Base-by-base conservation (phyloP, 768 basidiomycete genomes). In the Boletus pseudo-olivaceus region DNA sequence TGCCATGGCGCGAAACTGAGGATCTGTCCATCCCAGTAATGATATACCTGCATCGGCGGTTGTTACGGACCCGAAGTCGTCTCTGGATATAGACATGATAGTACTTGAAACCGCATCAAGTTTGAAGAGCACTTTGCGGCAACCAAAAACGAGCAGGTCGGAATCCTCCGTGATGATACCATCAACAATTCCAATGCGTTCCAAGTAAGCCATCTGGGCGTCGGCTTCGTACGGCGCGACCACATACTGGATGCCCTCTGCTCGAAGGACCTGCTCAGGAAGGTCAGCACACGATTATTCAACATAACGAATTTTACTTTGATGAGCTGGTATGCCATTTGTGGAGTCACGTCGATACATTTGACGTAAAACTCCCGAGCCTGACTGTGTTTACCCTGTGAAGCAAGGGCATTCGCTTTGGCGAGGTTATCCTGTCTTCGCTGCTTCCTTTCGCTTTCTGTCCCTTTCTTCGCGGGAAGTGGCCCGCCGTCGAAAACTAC, bases 211-310 rank as follows among this genome's bases (percentile, higher is more conserved):
- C 53, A 99, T 81, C 70, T 99, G 97, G 1, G 97, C 93, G 65
- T 99, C 97, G 1, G 97, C 97, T 76, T 99, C 97, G 70, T 98
- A 99, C 0, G 97, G 97, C 5, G 97, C 96, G 17, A 98, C 97
- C 37, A 98, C 76, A 66, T 96, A 97, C 19, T 80, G 68, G 8
- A 98, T 81, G 17, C 75, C 72, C 65, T 97, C 95, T 11, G 88
- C 90, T 45, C 81, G 81, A 32, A 99, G 77, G 11, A 90, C 95
- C 95, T 98, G 60, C 10, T 53, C 12, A 35, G 39, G 45, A 33
- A 40, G n/a, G 30, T 63, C 53, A 57, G 48, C 38, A 12, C 19
- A 38, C 35, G 51, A 30, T 51, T 34, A 40, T 19, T 17, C n/a
- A 38, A 15, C 30, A 26, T 20, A 17, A 56, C 6, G 44, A 39